Conservation (phyloP, 1,284 basidiomycete genomes). For the Ceratobasidium sp. region DNA sequence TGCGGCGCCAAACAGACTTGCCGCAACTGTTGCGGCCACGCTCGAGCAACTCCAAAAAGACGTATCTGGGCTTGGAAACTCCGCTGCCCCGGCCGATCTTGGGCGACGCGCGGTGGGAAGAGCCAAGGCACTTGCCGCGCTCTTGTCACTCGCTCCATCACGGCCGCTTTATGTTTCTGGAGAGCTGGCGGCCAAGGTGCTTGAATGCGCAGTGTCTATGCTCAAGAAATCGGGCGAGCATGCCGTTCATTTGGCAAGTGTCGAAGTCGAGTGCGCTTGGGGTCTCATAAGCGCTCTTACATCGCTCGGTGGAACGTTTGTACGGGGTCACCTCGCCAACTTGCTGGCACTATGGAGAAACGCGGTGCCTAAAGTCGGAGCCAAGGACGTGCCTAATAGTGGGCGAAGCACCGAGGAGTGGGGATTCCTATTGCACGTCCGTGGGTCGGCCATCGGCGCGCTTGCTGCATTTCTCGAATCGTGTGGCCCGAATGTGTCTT, state of each 20-base stretch:
- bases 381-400: conserved; percentile 77
- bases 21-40: conserved; percentile 79
- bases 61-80: conserved; percentile 68
- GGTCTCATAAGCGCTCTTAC: conserved; percentile 90
- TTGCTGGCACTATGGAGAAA: conserved; percentile 97
- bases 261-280: conserved; percentile 97
- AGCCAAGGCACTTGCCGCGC: conserved; percentile 87
- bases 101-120: conserved; percentile 83
- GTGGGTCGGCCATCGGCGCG: conserved; percentile 91
- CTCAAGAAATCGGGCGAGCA: conserved; percentile 94
- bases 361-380: conserved; percentile 93
- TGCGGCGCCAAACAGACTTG: conserved; percentile 86
- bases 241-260: conserved; percentile 81
- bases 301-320: conserved; percentile 93
- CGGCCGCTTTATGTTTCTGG: conserved; percentile 95
- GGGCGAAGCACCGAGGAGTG: conserved; percentile 84
- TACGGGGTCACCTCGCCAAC: conserved; percentile 91
- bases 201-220: conserved; percentile 91
- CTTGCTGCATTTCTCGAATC: conserved; percentile 87
- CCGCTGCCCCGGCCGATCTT: conserved; percentile 80
- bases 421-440: conserved; percentile 91
- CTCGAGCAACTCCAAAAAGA: conserved; percentile 88
- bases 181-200: conserved; percentile 90
- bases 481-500: conserved; percentile 66
- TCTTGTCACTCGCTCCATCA: conserved; percentile 87